These are phyloP conservation scores for Cystofilobasidium macerans DNA, from an alignment of 768 basidiomycete genomes.

Conservation along the genomic window DNA sequence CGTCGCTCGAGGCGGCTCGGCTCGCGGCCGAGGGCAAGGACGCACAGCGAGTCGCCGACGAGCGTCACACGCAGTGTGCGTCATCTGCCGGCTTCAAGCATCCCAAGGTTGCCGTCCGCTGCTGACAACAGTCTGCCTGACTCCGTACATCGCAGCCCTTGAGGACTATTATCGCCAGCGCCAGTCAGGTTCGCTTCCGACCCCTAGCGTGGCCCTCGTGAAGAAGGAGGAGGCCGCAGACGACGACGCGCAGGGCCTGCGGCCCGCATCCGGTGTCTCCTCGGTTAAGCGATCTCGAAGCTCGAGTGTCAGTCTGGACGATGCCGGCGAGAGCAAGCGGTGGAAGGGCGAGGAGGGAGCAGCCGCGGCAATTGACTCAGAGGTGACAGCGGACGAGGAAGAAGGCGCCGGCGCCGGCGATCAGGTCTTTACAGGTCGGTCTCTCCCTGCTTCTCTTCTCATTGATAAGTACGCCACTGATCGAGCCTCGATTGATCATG, in stretches of 20 bases:
- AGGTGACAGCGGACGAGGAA: neutral
- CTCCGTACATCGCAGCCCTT: conserved; percentile 3
- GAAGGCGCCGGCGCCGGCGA: neutral
- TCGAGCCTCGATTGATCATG: neutral
- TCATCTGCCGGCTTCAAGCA: neutral
- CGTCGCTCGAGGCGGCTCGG: neutral
- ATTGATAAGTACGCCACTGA: neutral
- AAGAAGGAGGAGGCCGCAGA: neutral
- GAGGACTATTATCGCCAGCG: conserved; percentile 18
- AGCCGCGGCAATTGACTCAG: too few relatives aligned
- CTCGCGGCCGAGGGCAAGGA: conserved; percentile 1
- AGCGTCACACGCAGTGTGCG: conserved; percentile 9
- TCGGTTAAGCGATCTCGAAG: neutral
- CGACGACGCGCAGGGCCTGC: neutral
- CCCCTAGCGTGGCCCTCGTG: neutral
- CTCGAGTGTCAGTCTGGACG: neutral
- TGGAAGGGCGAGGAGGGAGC: neutral
- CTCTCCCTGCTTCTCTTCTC: neutral
- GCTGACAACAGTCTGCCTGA: neutral
- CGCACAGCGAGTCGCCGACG: neutral
- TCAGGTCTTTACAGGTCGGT: neutral
- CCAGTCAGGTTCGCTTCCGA: neutral
- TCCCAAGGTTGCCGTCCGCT: neutral
- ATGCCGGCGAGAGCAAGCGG: neutral
- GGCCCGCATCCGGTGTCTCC: neutral